phyloP scores from a whole-genome alignment of 2,329 filamentous ascomycete species.

The Boeremia lycopersici region DNA sequence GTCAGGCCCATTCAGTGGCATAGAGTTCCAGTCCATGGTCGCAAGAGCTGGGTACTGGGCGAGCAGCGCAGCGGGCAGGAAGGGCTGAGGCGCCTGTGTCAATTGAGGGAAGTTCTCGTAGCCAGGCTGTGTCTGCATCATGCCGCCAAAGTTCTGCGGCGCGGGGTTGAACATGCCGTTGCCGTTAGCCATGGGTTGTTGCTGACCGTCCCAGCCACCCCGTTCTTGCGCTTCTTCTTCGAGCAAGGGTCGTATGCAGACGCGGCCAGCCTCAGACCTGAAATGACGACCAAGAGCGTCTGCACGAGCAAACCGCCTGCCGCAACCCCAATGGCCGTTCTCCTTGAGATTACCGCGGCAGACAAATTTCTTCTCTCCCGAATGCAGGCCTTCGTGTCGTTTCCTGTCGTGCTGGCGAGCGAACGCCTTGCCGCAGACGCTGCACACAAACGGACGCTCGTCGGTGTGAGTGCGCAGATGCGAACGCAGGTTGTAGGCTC shows the following conservation, averaged over 20 bases:
- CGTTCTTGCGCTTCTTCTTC: slow-evolving; percentile 91
- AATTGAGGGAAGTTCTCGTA: slow-evolving; percentile 42
- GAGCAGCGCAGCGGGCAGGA: slow-evolving; percentile 83
- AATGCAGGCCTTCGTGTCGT: slow-evolving; percentile 93
- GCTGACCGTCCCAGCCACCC: slow-evolving; percentile 61
- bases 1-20: slow-evolving; percentile 66
- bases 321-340: slow-evolving; percentile 88
- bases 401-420: slow-evolving; percentile 97
- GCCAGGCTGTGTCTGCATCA: slow-evolving; percentile 44
- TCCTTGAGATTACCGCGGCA: slow-evolving; percentile 89
- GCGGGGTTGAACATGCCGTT: slow-evolving; percentile 49
- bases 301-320: slow-evolving; percentile 88
- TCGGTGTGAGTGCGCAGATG: slow-evolving; percentile 96
- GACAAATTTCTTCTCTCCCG: slow-evolving; percentile 97
- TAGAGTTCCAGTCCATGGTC: slow-evolving; percentile 81
- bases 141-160: slow-evolving; percentile 39
- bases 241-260: slow-evolving; percentile 95
- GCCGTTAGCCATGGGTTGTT: slow-evolving; percentile 63
- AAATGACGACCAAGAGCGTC: slow-evolving; percentile 95
- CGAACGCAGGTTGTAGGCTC: slow-evolving; percentile 94
- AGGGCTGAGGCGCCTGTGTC: slow-evolving; percentile 41
- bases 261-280: slow-evolving; percentile 89
- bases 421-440: slow-evolving; percentile 95
- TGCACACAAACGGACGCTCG: slow-evolving; percentile 95
- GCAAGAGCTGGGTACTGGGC: slow-evolving; percentile 94